Evolutionary conservation across 352 stramenopile species (phyloP).

Genomic region (Phytopythium mirpurense): DNA sequence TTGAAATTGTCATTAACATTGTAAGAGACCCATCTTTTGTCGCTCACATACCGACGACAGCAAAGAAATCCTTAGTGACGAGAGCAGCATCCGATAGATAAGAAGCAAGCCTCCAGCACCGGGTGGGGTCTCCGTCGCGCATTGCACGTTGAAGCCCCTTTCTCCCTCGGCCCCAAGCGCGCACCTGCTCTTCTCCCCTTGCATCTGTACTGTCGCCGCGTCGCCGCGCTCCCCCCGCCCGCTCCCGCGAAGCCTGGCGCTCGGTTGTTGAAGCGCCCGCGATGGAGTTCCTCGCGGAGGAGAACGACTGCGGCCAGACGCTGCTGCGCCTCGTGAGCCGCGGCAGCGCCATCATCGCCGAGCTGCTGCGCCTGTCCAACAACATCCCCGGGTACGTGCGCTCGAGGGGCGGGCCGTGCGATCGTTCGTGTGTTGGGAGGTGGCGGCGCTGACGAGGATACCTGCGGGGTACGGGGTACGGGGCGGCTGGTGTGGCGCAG

Average conservation of each 20-base stretch:
- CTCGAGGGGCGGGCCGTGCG: neutral
- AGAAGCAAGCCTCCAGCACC: neutral
- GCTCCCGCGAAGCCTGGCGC: too few relatives aligned
- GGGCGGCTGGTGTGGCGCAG: slow-evolving; percentile 18
- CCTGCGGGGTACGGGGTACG: too few relatives aligned
- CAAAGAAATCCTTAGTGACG: too few relatives aligned
- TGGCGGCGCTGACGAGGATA: too few relatives aligned
- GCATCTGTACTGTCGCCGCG: neutral
- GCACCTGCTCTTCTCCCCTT: neutral
- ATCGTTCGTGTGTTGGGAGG: slow-evolving; percentile 5
- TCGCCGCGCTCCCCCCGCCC: neutral
- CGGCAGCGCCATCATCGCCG: slow-evolving; percentile 90
- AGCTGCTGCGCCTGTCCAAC: slow-evolving; percentile 90
- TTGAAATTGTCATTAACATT: too few relatives aligned
- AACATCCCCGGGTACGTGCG: slow-evolving; percentile 78
- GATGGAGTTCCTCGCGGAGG: slow-evolving; percentile 88
- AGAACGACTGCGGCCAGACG: slow-evolving; percentile 94
- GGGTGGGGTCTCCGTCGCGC: neutral
- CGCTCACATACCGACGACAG: too few relatives aligned
- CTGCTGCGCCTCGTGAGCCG: slow-evolving; percentile 90
- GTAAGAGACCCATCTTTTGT: too few relatives aligned
- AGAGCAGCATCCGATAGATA: too few relatives aligned
- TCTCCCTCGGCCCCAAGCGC: neutral
- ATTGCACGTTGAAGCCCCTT: neutral
- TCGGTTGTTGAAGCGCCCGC: neutral